Base-by-base conservation (phyloP, 306 rosid genomes). In the Canavalia ensiformis region DNA sequence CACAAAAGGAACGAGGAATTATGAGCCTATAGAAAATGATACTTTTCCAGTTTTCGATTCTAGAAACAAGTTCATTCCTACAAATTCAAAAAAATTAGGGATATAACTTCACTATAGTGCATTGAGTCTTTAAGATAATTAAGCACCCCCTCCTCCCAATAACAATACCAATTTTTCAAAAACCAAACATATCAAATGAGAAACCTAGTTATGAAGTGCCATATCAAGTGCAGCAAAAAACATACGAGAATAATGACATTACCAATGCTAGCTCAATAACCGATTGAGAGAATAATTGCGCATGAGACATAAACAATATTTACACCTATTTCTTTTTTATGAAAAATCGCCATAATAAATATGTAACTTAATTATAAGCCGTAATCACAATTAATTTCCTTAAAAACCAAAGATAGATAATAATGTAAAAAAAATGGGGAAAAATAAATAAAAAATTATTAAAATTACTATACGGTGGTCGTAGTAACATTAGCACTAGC, bases 361-460 rank as follows among this genome's bases (percentile, higher is more conserved):
- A 87, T 84, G 78, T 72, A 78, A 49, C 84, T 81, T 81, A 71
- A 60, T 73, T 10, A 81, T 72, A 79, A 25, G 76, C 80, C 82
- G 57, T 88, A 91, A 89, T 94, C 92, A 88, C 87, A 88, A 86
- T 88, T 86, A 77, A 84, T 79, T 85, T 72, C 63, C 82, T 76
- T 80, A 35, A 51, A 77, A 84, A 9, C 46, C 46, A 85, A 75
- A 65, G 52, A 77, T 78, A 63, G 78, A 29, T 42, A 79, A 34
- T 31, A 33, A 73, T 55, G 37, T 45, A 2, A 46, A 57, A 52
- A 54, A 81, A 28, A 30, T 5, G 4, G 4, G 39, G 67, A 68
- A 59, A 76, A 56, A 75, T 50, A 39, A 65, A 47, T 65, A 64
- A 80, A 88, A 81, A 4, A 35, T 37, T 6, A 89, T 79, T 64